Base-by-base conservation (phyloP, 164 flowering plant species). In the Macadamia tetraphylla region DNA sequence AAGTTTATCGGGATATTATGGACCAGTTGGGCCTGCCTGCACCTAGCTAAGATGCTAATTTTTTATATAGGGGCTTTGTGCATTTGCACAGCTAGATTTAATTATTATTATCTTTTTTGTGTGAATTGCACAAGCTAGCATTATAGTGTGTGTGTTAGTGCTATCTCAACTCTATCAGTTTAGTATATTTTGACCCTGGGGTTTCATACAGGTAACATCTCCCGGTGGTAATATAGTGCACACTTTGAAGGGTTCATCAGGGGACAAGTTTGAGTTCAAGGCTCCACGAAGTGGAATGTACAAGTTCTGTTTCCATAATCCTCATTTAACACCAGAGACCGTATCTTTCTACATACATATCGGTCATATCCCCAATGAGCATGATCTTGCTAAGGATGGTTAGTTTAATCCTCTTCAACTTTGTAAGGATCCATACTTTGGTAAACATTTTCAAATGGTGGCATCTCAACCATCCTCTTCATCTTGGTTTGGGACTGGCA, bases 301-400 rank as follows among this genome's bases (percentile, higher is more conserved):
- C 84, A 90, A 88, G 68, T 94, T 94, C 63, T 94, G 98, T 75
- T 94, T 94, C 65, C 90, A 89, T 52, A 94, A 94, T 81, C 85
- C 98, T 49, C 76, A 83, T 62, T 82, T 90, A 9, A 81, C 96
- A 29, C 96, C 97, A 42, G 98, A 94, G 79, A 87, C 96, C 48
- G 97, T 94, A 69, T 85, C 98, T 59, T 94, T 94, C 84, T 79
- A 91, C 82, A 86, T 94, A 55, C 98, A 94, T 70, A 87, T 88
- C 65, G 98, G 98, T 17, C 98, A 94, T 69, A 94, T 94, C 59
- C 97, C 98, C 66, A 85, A 76, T 63, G 94, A 92, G 76, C 95
- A 94, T 67, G 81, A 94, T 79, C 94, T 90, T 60, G 98, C 98
- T 29, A 94, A 94, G 77, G 97, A 94, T 78, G 98, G 97, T 93